These are phyloP conservation scores for Arthroderma uncinatum DNA, from an alignment of 2,329 filamentous ascomycete genomes.

Conservation along the genomic window DNA sequence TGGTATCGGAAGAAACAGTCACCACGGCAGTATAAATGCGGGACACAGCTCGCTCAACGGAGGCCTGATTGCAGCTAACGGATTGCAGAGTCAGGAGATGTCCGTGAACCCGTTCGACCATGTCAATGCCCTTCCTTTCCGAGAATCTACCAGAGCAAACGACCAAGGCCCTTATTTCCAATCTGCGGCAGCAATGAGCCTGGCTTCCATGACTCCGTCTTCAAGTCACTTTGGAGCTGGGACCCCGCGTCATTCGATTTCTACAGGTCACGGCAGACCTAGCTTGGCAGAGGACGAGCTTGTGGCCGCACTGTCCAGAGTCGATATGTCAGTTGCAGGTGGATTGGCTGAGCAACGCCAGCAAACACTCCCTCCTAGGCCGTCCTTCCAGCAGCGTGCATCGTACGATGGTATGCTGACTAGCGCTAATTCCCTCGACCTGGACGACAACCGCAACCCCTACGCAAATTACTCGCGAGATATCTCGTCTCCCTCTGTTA, in stretches of 20 bases:
- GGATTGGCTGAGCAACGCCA: neutral
- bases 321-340: neutral
- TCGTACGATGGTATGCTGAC: neutral
- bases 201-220: constrained; percentile 1
- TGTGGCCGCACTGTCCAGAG: neutral
- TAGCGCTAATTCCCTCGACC: neutral
- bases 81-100: neutral
- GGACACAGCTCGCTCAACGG: neutral
- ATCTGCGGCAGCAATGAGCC: neutral
- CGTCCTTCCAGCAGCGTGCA: neutral
- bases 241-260: neutral
- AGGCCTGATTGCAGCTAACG: no score
- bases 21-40: neutral
- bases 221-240: neutral
- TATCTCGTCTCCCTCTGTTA: neutral
- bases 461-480: neutral
- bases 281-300: neutral
- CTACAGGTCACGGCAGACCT: neutral
- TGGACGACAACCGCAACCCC: neutral
- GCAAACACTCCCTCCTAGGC: neutral
- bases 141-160: neutral
- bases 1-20: neutral
- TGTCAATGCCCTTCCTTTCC: neutral
- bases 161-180: neutral
- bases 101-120: neutral